phyloP scores from a whole-genome alignment of 2,329 filamentous ascomycete genomes.

The Penicillium sp. region DNA sequence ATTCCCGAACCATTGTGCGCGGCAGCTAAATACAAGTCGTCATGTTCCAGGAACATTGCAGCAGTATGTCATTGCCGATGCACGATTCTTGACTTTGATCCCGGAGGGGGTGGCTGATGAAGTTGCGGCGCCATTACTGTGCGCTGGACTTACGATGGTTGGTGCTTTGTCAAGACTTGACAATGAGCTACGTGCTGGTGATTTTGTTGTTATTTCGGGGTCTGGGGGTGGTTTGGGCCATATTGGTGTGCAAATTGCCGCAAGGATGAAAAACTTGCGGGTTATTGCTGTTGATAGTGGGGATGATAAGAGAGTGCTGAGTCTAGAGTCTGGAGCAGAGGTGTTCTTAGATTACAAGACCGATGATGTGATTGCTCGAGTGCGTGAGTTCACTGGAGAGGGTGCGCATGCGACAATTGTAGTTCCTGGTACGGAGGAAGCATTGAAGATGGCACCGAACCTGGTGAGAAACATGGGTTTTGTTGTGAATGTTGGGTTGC shows the following conservation, averaged over 20 bases:
- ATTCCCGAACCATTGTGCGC: slow-evolving; percentile 18
- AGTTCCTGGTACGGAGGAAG: slow-evolving; percentile 20
- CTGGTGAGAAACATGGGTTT: slow-evolving; percentile 22
- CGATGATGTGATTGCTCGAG: slow-evolving; percentile 21
- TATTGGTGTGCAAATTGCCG: slow-evolving; percentile 53
- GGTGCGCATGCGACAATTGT: slow-evolving; percentile 24
- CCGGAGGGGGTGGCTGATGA: slow-evolving; percentile 17
- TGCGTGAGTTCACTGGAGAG: slow-evolving; percentile 19
- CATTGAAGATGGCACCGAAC: slow-evolving; percentile 17
- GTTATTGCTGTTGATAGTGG: slow-evolving; percentile 48
- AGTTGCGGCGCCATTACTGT: slow-evolving; percentile 19
- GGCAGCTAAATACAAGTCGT: slow-evolving; percentile 24
- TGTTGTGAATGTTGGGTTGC: slow-evolving; percentile 23
- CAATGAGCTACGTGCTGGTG: slow-evolving; percentile 19
- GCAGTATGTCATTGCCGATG: slow-evolving; percentile 26
- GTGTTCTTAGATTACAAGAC: slow-evolving; percentile 21
- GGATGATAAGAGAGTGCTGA: slow-evolving; percentile 18
- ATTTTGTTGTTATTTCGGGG: slow-evolving; percentile 48
- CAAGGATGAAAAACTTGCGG: slow-evolving; percentile 54
- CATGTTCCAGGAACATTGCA: slow-evolving; percentile 28
- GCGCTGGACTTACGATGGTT: slow-evolving; percentile 24
- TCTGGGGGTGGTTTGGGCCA: slow-evolving; percentile 55
- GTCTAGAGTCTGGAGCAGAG: slow-evolving; percentile 21
- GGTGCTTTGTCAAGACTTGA: slow-evolving; percentile 19
- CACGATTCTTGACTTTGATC: slow-evolving; percentile 20